A percentile compares a stretch with the other conserved stretches of the same genome.
These are phyloP conservation scores for Ophiostoma ips DNA, from an alignment of 2,329 filamentous ascomycete genomes.

Conservation along the genomic window DNA sequence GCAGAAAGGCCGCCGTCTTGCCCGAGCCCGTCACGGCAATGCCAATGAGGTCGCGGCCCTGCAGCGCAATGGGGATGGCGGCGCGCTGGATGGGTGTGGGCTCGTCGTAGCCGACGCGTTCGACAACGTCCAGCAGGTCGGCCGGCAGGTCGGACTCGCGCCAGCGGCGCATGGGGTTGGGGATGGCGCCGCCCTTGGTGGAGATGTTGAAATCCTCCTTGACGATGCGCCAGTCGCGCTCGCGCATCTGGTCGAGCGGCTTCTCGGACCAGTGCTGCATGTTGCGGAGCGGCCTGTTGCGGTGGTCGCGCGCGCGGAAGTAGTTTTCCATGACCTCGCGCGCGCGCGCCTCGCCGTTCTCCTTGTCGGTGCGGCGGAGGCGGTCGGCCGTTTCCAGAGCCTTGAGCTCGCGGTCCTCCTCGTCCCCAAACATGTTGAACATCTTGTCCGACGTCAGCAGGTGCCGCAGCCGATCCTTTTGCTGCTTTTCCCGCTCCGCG, in stretches of 20 bases:
- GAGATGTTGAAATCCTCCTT: slow-evolving; percentile 97
- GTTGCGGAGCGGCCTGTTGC: slow-evolving; percentile 51
- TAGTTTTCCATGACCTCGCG: slow-evolving; percentile 77
- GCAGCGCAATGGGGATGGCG: slow-evolving; percentile 86
- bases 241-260: slow-evolving; percentile 80
- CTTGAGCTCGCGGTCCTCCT: slow-evolving; percentile 12
- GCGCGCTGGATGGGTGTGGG: slow-evolving; percentile 86
- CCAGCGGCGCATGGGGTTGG: slow-evolving; percentile 95
- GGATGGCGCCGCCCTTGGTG: slow-evolving; percentile 82
- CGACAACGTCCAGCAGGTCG: slow-evolving; percentile 66
- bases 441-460: slow-evolving; percentile 10
- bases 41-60: slow-evolving; percentile 91
- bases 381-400: slow-evolving; percentile 11
- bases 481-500: slow-evolving; percentile 51
- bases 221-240: slow-evolving; percentile 98
- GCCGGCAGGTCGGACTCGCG: slow-evolving; percentile 68
- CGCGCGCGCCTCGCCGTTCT: slow-evolving; percentile 64
- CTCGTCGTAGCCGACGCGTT: slow-evolving; percentile 77
- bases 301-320: slow-evolving; percentile 58
- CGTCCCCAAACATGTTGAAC: slow-evolving; percentile 9
- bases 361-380: slow-evolving; percentile 51
- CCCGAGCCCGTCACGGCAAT: slow-evolving; percentile 96
- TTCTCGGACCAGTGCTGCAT: slow-evolving; percentile 97
- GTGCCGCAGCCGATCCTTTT: slow-evolving; percentile 33
- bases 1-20: slow-evolving; percentile 90